These are phyloP conservation scores for Ilyonectria sp. DNA, from an alignment of 2,329 filamentous ascomycete genomes.

Conservation along the genomic window DNA sequence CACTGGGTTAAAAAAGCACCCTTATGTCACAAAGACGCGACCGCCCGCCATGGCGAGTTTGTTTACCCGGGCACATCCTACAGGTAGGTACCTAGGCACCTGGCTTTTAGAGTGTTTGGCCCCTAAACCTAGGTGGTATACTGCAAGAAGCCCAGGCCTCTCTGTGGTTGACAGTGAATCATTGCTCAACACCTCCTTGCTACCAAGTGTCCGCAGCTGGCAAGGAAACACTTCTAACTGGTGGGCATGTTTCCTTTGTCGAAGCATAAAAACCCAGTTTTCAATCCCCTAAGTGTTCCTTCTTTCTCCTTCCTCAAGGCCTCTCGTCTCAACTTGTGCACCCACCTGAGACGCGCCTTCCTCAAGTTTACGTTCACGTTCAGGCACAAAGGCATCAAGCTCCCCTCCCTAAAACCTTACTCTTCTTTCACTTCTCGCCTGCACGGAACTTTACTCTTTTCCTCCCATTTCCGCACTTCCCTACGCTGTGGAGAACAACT, in stretches of 20 bases:
- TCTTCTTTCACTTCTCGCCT: not conserved
- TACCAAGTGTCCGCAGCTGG: constrained; percentile 9
- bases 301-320: not conserved
- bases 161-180: not conserved
- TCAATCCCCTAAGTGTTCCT: not conserved
- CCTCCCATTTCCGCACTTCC: not conserved
- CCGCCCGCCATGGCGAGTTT: not conserved
- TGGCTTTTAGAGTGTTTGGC: not conserved
- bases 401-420: not conserved
- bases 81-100: too few species aligned
- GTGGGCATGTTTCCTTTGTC: not conserved
- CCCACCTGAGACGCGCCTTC: constrained; percentile 11
- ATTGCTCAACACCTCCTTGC: not conserved
- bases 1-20: not conserved
- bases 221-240: not conserved
- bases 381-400: constrained; percentile 14
- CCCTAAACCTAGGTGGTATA: not conserved
- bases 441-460: not conserved
- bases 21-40: too few species aligned
- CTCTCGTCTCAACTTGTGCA: not conserved
- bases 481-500: not conserved
- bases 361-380: not conserved
- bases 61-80: not conserved
- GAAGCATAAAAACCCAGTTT: not conserved
- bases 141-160: not conserved